phyloP scores from a whole-genome alignment of 176 grass and related monocot species.

The Eleusine coracana region DNA sequence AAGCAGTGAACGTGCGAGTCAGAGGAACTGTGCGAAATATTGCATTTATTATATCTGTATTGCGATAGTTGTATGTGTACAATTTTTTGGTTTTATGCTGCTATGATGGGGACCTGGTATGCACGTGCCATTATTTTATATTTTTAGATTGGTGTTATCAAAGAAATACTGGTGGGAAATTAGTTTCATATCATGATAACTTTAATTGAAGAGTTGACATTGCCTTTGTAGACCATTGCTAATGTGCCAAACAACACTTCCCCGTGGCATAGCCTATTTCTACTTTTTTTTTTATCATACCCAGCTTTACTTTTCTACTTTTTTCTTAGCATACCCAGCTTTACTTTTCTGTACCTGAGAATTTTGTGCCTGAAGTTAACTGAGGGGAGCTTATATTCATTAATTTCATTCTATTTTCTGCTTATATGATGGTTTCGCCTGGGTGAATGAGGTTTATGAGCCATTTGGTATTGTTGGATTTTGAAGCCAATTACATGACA shows the following conservation, averaged over 20 bases:
- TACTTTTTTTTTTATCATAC: not conserved
- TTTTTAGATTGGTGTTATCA: not conserved
- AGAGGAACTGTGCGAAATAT: too few relatives aligned
- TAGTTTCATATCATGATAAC: not conserved
- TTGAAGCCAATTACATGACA: not conserved
- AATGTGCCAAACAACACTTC: not conserved
- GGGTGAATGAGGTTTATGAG: not conserved
- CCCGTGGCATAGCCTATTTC: not conserved
- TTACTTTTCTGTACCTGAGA: not conserved
- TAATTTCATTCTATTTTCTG: not conserved
- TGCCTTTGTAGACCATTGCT: not conserved
- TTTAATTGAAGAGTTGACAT: not conserved
- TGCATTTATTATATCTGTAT: too few relatives aligned
- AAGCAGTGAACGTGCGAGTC: too few relatives aligned
- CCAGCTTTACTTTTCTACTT: slow-evolving; percentile 3
- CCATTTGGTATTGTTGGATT: slow-evolving; percentile 23
- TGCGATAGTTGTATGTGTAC: too few relatives aligned
- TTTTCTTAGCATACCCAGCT: not conserved
- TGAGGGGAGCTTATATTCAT: not conserved
- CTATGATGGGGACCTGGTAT: too few relatives aligned
- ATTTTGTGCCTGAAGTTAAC: slow-evolving; percentile 26
- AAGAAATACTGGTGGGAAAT: not conserved
- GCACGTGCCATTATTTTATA: not conserved
- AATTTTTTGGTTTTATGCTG: too few relatives aligned
- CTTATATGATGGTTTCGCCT: not conserved